Conservation (phyloP, 805 yeast genomes). For the Vanderwaltozyma yarrowii region DNA sequence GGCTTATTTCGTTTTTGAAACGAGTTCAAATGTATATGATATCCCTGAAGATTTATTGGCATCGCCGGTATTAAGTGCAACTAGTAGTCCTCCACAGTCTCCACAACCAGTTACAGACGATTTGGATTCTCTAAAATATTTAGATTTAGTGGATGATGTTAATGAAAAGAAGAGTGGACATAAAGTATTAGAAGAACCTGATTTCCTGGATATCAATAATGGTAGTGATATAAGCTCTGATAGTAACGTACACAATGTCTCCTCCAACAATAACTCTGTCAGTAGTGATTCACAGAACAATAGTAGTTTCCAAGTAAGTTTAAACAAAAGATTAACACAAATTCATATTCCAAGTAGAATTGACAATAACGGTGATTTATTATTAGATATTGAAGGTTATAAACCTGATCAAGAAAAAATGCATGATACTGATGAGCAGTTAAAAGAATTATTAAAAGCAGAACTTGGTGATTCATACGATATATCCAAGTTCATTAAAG, state of each 20-base stretch:
- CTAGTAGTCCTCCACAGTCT: conserved; percentile 46
- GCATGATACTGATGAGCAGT: conserved; percentile 63
- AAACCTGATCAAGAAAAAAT: conserved; percentile 75
- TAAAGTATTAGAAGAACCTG: conserved; percentile 24
- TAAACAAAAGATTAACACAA: conserved; percentile 54
- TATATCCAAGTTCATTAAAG: conserved; percentile 36
- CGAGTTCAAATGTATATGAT: conserved; percentile 43
- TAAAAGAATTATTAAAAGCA: conserved; percentile 62
- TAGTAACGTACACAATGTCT: neutral
- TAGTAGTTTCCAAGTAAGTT: conserved; percentile 27
- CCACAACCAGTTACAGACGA: conserved; percentile 9
- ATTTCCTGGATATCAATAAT: conserved; percentile 23
- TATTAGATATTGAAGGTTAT: conserved; percentile 92
- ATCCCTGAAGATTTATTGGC: conserved; percentile 75
- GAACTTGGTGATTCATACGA: conserved; percentile 55
- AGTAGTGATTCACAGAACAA: neutral
- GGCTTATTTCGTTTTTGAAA: conserved; percentile 93
- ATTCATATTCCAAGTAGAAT: conserved; percentile 80
- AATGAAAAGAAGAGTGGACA: conserved; percentile 1
- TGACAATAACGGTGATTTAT: conserved; percentile 81
- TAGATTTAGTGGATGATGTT: neutral
- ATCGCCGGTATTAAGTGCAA: conserved; percentile 71
- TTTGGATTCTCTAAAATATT: conserved; percentile 2
- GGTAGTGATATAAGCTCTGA: neutral
- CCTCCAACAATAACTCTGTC: neutral